Evolutionary conservation across 2,329 filamentous ascomycete genomes (phyloP).

Genomic region (Claviceps sp.): DNA sequence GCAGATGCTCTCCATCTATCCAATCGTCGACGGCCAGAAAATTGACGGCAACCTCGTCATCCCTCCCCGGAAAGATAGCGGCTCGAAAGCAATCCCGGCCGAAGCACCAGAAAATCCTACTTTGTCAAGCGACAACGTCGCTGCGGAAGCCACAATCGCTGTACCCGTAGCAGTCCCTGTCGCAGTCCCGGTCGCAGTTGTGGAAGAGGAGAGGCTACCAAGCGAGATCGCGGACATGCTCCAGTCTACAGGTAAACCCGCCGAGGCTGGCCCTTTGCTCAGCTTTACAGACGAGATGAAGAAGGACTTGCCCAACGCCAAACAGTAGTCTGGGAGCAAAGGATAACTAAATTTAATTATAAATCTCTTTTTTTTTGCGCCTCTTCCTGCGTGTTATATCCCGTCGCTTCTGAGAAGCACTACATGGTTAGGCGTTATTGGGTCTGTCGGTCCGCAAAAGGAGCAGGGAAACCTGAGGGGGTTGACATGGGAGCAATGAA

Average conservation of each 20-base stretch:
- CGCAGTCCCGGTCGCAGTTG: background rate
- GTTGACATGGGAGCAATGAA: background rate
- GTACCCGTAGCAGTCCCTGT: too few species aligned
- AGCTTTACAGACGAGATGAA: conserved; percentile 44
- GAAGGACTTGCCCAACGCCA: conserved; percentile 28
- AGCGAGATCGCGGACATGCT: conserved; percentile 32
- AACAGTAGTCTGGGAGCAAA: background rate
- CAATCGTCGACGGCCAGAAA: conserved; percentile 69
- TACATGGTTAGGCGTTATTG: conserved; percentile 5
- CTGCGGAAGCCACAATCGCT: background rate
- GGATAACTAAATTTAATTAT: background rate
- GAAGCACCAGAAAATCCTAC: conserved; percentile 17
- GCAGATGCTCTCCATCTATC: conserved; percentile 77
- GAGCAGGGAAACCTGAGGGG: background rate
- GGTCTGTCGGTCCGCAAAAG: background rate
- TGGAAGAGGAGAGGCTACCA: conserved; percentile 5
- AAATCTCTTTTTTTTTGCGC: background rate
- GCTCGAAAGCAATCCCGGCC: background rate
- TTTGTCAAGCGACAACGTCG: conserved; percentile 33
- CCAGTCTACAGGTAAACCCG: conserved; percentile 31
- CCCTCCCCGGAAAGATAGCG: conserved; percentile 24
- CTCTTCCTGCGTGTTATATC: background rate
- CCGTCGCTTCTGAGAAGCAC: background rate
- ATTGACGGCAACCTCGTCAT: conserved; percentile 40
- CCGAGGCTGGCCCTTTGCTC: conserved; percentile 34